Conservation (phyloP, 2,329 filamentous ascomycete species). For the Cladosporium velox region DNA sequence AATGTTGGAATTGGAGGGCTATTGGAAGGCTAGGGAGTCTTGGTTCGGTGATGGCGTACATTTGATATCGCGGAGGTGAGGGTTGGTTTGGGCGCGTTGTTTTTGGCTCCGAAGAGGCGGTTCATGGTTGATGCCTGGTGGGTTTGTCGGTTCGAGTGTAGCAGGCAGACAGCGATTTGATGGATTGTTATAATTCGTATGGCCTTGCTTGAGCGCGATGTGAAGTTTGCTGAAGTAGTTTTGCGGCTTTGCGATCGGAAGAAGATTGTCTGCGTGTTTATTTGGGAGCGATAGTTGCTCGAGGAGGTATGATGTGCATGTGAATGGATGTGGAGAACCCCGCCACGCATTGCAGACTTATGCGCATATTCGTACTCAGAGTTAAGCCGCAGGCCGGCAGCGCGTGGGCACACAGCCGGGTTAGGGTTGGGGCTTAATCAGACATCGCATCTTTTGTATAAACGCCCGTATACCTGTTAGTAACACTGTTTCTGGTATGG, state of each 20-base stretch:
- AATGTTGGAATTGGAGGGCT: not conserved
- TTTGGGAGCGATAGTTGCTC: not conserved
- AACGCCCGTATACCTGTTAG: not conserved
- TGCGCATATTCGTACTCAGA: not conserved
- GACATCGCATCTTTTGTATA: not conserved
- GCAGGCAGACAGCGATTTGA: not conserved
- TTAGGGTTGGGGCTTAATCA: not conserved
- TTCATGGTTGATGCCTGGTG: constrained; percentile 66
- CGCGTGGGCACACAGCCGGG: not conserved
- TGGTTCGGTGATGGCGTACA: constrained; percentile 50
- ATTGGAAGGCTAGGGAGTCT: not conserved
- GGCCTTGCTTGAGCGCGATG: not conserved
- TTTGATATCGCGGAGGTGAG: constrained; percentile 80
- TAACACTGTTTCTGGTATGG: not conserved
- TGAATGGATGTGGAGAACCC: constrained; percentile 1
- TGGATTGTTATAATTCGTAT: not conserved
- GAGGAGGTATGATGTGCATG: constrained; percentile 2
- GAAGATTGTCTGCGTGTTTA: not conserved
- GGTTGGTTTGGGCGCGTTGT: constrained; percentile 83
- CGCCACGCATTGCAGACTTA: not conserved
- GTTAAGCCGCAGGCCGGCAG: not conserved
- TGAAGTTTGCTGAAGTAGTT: not conserved
- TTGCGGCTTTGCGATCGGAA: not conserved
- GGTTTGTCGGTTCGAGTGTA: not conserved
- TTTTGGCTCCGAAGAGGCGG: constrained; percentile 88